phyloP scores from a whole-genome alignment of 179 eudicot genomes.

The Amaranthus tricolor region DNA sequence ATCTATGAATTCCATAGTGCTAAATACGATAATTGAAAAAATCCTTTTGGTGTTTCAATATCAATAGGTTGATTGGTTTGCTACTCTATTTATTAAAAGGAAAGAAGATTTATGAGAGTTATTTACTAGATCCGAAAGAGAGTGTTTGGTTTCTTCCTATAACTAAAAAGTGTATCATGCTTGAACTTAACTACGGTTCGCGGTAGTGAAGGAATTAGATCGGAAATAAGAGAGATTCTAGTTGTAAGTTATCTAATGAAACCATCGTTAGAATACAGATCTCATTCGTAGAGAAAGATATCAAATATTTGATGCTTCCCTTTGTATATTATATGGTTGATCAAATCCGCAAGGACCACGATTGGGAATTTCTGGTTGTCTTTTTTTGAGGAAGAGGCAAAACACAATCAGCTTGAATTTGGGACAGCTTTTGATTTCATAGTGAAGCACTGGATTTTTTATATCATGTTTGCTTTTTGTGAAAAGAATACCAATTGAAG shows the following conservation, averaged over 20 bases:
- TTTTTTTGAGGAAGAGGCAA: neutral
- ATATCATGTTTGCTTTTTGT: neutral
- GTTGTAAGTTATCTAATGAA: neutral
- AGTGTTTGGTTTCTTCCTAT: neutral
- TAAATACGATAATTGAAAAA: too few relatives aligned
- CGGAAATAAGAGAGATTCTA: neutral
- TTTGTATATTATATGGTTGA: too few relatives aligned
- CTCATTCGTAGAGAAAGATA: too few relatives aligned
- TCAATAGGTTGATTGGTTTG: too few relatives aligned
- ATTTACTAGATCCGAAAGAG: too few relatives aligned
- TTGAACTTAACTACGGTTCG: neutral
- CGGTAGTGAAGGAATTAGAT: neutral
- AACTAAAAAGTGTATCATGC: slow-evolving; percentile 1
- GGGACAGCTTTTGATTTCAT: neutral
- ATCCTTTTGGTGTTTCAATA: too few relatives aligned
- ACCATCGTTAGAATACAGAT: neutral
- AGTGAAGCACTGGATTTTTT: neutral
- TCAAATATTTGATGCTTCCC: too few relatives aligned
- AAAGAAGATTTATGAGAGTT: too few relatives aligned
- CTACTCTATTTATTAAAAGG: too few relatives aligned
- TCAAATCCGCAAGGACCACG: neutral
- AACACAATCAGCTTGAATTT: neutral
- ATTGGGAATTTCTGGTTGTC: neutral
- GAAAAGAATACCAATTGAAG: neutral
- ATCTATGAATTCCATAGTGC: too few relatives aligned